These are phyloP conservation scores for Neofusicoccum kwambonambiense DNA, from an alignment of 2,329 filamentous ascomycete genomes.

Conservation along the genomic window DNA sequence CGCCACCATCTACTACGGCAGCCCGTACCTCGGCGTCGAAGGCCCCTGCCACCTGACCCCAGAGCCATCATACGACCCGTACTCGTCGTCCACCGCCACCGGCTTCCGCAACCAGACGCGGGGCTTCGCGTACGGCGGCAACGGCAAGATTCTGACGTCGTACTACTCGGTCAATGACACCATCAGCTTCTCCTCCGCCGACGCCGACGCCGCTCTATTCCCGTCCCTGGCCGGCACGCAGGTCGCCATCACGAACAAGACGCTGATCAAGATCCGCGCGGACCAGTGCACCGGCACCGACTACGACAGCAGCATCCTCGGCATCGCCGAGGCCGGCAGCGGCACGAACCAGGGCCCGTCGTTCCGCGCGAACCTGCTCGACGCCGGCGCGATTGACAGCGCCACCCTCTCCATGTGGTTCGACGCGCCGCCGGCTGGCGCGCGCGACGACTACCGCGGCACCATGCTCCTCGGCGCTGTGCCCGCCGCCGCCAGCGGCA, in stretches of 20 bases:
- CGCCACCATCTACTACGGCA: constrained; percentile 19
- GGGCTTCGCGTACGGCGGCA: constrained; percentile 18
- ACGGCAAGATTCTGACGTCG: constrained; percentile 10
- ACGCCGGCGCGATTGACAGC: constrained; percentile 25
- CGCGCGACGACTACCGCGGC: constrained; percentile 25
- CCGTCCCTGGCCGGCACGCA: constrained; percentile 25
- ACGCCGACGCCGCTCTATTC: neutral
- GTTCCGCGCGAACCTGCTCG: constrained; percentile 31
- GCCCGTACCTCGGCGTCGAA: neutral
- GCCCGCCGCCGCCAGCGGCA: constrained; percentile 26
- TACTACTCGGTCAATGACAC: neutral
- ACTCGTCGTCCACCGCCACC: neutral
- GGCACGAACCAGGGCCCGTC: constrained; percentile 26
- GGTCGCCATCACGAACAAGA: constrained; percentile 23
- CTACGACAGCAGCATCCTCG: constrained; percentile 28
- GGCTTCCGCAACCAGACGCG: neutral
- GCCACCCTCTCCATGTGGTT: constrained; percentile 38
- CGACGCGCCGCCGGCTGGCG: constrained; percentile 27
- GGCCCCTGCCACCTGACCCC: constrained; percentile 18
- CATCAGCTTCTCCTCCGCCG: neutral
- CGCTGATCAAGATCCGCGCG: neutral
- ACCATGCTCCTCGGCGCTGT: constrained; percentile 34
- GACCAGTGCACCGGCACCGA: constrained; percentile 27
- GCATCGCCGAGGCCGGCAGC: constrained; percentile 27
- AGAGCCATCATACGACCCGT: constrained; percentile 11